Evolutionary conservation across 192 early-diverging fungal genomes (phyloP), one percentile per base, ranked within the genome.

Genomic region (Obelidium mucronatum): DNA sequence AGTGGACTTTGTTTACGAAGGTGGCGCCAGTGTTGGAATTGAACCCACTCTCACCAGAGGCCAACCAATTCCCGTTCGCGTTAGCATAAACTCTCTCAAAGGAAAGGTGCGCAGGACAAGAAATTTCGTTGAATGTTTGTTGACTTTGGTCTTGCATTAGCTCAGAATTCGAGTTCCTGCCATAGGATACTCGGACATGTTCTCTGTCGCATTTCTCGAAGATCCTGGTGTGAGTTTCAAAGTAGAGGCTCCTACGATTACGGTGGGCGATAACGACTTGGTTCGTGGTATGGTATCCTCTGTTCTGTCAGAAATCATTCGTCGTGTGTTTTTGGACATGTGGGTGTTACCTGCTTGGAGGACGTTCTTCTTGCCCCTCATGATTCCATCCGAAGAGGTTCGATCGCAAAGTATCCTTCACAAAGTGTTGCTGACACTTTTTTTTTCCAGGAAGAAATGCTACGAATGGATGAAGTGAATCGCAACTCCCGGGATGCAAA

Each of bases 341-440:
- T 89, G 88, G 88, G 88, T 89, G 22, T 60, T 89, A 42, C 88
- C 86, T 6, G 67, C 75, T n/a, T 86, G 81, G 86, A 67, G 88
- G 51, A 85, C 79, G 22, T 75, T 84, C 24, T 89, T 85, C 73
- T 65, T 89, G 76, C 86, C 86, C 11, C 70, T 84, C 22, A 84
- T 89, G 82, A 81, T 82, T 48, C 87, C 87, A 34, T 75, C 75
- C 22, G 56, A 72, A 13, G 83, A 78, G 55, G 85, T 80, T 40
- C 35, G 42, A 52, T 22, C 22, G 24, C n/a, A 59, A n/a, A n/a
- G n/a, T 55, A 40, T 63, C 19, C 15, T 15, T 22, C 4, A 15
- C 54, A 58, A 68, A 17, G 44, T 28, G 67, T 31, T 48, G 8
- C 59, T 69, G 67, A 13, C 34, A 3, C 11, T 13, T 67, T 34